Base-by-base conservation (phyloP, 2,329 filamentous ascomycete genomes). In the Triangularia verruculosa region DNA sequence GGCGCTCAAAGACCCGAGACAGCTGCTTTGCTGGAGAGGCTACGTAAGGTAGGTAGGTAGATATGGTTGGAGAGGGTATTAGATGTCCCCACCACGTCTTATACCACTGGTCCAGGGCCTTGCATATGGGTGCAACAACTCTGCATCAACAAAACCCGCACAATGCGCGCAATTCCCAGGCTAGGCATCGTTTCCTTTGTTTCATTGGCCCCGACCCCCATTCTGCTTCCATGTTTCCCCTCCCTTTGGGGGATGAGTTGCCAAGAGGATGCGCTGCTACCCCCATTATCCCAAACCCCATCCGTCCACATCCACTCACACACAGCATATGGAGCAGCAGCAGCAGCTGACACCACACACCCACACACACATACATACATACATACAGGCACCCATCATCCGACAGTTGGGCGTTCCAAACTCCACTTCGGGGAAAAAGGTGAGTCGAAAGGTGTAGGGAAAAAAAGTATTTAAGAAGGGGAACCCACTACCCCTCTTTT, bases 101-200 rank as follows among this genome's bases (percentile, higher is more conserved):
- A n/a, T n/a, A 39, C 34, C 34, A n/a, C 13, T 39, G 15, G 34
- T 39, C 15, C 13, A 39, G 15, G 34, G 34, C 15, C 34, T 39
- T 39, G 34, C 34, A 39, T 39, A 39, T 39, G 15, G 15, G 34
- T 39, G 34, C 34, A n/a, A 39, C 7, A 39, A 39, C 2, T 39
- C 15, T n/a, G 34, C 34, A 39, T 39, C 34, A 39, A 39, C 2
- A 39, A 39, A n/a, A n/a, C 34, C 63, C 67, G 61, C 60, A 62
- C 59, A 67, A 68, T 67, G 63, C 67, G 67, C 67, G 65, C 65
- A 67, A 61, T 64, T 61, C 53, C 58, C 54, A 39, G 47, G 22
- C 24, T 32, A 27, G 13, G 11, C 13, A 43, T 27, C 27, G 15
- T 43, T 28, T n/a, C 12, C 25, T 4, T 4, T 1, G 4, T 53